A percentile compares a stretch with the other conserved stretches of the same genome.
Conservation (phyloP, 169 alveolate species). For the Eimeria maxima region DNA sequence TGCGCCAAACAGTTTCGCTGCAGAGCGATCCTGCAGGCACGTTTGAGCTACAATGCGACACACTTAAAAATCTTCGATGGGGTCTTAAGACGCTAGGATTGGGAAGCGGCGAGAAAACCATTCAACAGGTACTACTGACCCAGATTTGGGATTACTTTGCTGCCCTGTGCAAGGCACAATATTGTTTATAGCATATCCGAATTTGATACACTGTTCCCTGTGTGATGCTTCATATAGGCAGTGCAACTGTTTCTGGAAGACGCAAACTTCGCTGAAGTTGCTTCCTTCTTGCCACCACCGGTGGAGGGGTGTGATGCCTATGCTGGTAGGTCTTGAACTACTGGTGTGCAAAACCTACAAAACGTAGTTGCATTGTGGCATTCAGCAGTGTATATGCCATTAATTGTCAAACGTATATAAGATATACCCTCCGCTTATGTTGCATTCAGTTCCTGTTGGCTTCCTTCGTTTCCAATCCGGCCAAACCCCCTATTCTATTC, state of each 20-base stretch:
- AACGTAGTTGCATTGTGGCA: neutral
- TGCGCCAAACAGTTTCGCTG: conserved; percentile 22
- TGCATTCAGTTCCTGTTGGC: conserved; percentile 67
- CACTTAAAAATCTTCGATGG: conserved; percentile 36
- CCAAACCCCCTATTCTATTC: neutral
- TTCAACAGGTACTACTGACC: conserved; percentile 19
- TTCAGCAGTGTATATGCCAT: neutral
- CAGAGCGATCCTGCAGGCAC: conserved; percentile 25
- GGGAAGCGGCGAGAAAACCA: conserved; percentile 36
- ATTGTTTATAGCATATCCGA: neutral
- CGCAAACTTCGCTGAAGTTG: conserved; percentile 58
- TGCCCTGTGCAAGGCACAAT: neutral
- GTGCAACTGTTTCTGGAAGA: conserved; percentile 11
- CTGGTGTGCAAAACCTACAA: neutral
- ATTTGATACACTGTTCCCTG: neutral
- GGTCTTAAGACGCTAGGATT: conserved; percentile 56
- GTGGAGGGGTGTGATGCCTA: conserved; percentile 52
- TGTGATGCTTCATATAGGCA: conserved; percentile 33
- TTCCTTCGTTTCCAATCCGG: conserved; percentile 48
- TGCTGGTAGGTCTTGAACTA: conserved; percentile 14
- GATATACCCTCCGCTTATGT: neutral
- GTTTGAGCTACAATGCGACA: conserved; percentile 39
- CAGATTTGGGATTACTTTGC: neutral
- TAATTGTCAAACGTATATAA: neutral
- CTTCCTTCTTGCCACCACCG: conserved; percentile 65